Evolutionary conservation across 208 protist genomes (phyloP), one percentile per base, ranked within the genome.

Genomic region (Vickermania spadyakhi): DNA sequence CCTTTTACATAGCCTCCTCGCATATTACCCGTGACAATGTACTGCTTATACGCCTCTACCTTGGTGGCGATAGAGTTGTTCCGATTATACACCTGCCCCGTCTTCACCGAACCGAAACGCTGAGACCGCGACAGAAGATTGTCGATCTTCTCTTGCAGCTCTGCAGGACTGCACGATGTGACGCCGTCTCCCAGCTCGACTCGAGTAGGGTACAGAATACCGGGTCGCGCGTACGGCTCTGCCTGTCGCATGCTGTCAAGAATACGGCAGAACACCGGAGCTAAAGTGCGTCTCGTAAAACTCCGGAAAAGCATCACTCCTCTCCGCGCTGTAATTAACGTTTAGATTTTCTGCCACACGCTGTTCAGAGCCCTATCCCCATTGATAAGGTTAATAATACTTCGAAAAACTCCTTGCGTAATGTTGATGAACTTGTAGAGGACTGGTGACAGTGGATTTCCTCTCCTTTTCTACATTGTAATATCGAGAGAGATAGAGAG

Each of bases 1-100:
- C 77, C 79, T 60, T 94, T 94, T 21, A 91, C 72, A 52, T 91
- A 91, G 2, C 87, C 87, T 18, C 84, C 87, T n/a, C 81, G 75
- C 83, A 91, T 91, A 63, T 82, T 91, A 0, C 87, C 87, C 0
- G 87, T 94, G 22, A 94, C 55, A 3, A 91, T 72, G 60, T 91
- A 94, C 62, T 86, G 76, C 21, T 60, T 70, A 64, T 91, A 91
- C 2, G 83, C 81, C 36, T 72, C 70, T 26, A 94, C 66, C 28
- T 71, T 69, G 2, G 69, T 80, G 49, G 75, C 87, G 2, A 76
- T 62, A 1, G 80, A 60, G 28, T 83, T 72, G 66, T 89, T 75
- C n/a, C 70, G 64, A 59, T 84, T 78, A 58, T 77, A 94, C 2
- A 94, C 67, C 52, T 76, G 65, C 3, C 87, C 87, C 3, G 79